phyloP scores from a whole-genome alignment of 2,329 filamentous ascomycete species.

The Penicillium olsonii region DNA sequence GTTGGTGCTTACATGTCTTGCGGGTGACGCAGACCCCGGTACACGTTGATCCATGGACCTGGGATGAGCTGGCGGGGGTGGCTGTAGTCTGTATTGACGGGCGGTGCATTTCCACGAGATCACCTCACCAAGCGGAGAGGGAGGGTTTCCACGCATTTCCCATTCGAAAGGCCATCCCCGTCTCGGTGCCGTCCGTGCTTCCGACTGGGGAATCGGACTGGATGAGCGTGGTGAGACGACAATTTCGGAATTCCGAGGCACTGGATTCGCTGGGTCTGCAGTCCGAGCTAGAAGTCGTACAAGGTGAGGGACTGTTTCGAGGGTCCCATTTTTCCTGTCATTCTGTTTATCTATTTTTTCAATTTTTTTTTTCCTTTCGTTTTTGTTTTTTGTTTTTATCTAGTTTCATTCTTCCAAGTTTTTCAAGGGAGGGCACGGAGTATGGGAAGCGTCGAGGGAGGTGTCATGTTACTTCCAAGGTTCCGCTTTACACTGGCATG shows the following conservation, averaged over 20 bases:
- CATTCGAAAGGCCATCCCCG: not conserved
- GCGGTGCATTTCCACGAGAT: no score
- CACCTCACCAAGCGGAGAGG: not conserved
- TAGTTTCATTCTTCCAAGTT: not conserved
- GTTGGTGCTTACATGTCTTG: not conserved
- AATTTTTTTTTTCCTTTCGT: not conserved
- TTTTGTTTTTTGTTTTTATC: not conserved
- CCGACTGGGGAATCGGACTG: slow-evolving; percentile 6
- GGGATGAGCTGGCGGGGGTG: not conserved
- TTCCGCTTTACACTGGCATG: not conserved
- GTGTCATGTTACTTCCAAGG: not conserved
- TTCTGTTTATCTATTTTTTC: not conserved
- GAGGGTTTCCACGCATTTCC: not conserved
- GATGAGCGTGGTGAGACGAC: slow-evolving; percentile 11
- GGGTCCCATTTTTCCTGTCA: no score
- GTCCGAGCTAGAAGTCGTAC: slow-evolving; percentile 11
- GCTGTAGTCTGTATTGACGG: no score
- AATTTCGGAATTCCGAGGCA: slow-evolving; percentile 16
- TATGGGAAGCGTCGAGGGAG: not conserved
- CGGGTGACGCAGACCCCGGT: not conserved
- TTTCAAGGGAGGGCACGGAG: not conserved
- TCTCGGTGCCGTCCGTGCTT: slow-evolving; percentile 4
- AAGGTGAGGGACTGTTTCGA: slow-evolving; percentile 7
- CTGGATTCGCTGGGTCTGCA: slow-evolving; percentile 14
- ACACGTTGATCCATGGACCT: not conserved